Percentiles rank a stretch among this genome's conserved stretches.
Evolutionary conservation across 257 asterid genomes (phyloP).

Genomic region (Solanum appendiculatum): DNA sequence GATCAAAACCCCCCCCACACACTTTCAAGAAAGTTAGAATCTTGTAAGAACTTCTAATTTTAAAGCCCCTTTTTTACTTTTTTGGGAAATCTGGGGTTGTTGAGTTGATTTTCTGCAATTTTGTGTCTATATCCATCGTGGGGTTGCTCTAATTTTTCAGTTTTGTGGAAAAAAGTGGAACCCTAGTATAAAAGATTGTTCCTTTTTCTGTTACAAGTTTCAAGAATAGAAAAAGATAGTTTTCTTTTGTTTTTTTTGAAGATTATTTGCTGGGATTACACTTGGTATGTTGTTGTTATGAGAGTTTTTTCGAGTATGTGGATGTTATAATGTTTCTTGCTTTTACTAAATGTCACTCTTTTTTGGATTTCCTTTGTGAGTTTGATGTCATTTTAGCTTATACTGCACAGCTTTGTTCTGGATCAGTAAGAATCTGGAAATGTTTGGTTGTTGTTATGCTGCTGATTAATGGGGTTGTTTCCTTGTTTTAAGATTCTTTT

Average conservation of each 20-base stretch:
- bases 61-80: neutral
- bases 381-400: neutral
- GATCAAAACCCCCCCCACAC: neutral
- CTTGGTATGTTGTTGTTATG: neutral
- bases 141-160: neutral
- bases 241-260: neutral
- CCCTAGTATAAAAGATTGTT: neutral
- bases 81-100: neutral
- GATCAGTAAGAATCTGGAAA: neutral
- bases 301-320: neutral
- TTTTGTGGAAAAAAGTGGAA: neutral
- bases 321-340: neutral
- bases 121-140: neutral
- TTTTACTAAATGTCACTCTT: neutral
- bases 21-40: neutral
- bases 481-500: neutral
- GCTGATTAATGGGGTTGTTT: neutral
- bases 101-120: neutral
- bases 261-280: neutral
- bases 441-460: neutral
- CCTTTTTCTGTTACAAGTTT: neutral
- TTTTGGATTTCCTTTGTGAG: neutral
- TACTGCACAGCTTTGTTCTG: neutral
- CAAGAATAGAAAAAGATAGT: neutral
- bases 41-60: neutral